Percentiles rank a stretch among this genome's conserved stretches.
phyloP scores from a whole-genome alignment of 768 basidiomycete genomes.

The Rhizopogon vulgaris region DNA sequence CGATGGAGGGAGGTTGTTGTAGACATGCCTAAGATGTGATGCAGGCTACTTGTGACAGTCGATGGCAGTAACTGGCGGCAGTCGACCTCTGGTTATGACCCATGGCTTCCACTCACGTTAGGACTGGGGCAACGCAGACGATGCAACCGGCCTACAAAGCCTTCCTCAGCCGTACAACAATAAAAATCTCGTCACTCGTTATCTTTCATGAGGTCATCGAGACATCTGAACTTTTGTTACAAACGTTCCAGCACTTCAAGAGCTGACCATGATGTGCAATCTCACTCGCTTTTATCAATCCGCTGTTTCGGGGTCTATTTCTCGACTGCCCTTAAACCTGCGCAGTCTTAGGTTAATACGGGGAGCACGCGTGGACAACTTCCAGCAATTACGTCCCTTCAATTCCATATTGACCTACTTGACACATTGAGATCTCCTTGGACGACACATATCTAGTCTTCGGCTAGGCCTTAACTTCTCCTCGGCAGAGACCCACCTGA shows the following conservation, averaged over 20 bases:
- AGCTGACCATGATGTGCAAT: conserved; percentile 12
- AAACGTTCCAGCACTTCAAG: conserved; percentile 13
- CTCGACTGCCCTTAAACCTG: conserved; percentile 1
- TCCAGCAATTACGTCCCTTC: conserved; percentile 3
- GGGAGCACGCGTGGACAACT: background rate
- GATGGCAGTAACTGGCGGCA: no score
- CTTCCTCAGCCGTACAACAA: conserved; percentile 12
- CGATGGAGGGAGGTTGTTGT: conserved; percentile 35
- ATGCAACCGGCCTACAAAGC: background rate
- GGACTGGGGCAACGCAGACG: conserved; percentile 1
- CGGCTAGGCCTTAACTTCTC: conserved; percentile 13
- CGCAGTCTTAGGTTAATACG: conserved; percentile 10
- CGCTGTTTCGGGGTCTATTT: no score
- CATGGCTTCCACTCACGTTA: conserved; percentile 14
- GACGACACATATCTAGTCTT: conserved; percentile 2
- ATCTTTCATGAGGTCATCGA: conserved; percentile 9
- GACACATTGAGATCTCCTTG: conserved; percentile 7
- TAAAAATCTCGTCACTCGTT: background rate
- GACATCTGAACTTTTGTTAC: conserved; percentile 10
- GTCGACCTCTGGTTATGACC: conserved; percentile 3
- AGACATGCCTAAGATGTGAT: no score
- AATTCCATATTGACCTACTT: conserved; percentile 13
- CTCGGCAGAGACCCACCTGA: background rate
- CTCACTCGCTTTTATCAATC: no score
- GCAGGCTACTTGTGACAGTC: no score